Percentiles rank a stretch among this genome's conserved stretches.
These are phyloP conservation scores for Suillus ampliporus DNA, from an alignment of 768 basidiomycete genomes.

Conservation along the genomic window DNA sequence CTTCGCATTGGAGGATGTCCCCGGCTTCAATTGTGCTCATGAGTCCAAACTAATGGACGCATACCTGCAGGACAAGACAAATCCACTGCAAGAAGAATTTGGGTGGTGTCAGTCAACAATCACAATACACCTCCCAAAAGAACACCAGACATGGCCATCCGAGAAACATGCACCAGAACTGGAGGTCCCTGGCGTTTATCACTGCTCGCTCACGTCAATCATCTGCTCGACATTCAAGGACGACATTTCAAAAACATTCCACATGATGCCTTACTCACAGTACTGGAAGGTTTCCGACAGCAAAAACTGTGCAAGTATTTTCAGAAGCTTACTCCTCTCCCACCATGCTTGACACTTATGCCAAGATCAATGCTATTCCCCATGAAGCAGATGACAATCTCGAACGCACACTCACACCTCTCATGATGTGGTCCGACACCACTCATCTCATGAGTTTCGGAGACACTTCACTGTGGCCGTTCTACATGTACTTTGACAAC, in stretches of 20 bases:
- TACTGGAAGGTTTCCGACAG: constrained; percentile 25
- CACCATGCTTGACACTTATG: constrained; percentile 2
- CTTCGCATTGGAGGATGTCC: constrained; percentile 16
- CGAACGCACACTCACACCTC: constrained; percentile 20
- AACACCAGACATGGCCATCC: background rate
- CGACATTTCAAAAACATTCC: constrained; percentile 22
- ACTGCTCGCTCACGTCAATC: constrained; percentile 32
- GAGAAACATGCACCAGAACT: constrained; percentile 37
- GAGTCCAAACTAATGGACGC: constrained; percentile 19
- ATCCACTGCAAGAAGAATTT: constrained; percentile 16
- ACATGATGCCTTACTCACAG: constrained; percentile 29
- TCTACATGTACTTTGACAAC: constrained; percentile 23
- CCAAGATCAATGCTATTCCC: constrained; percentile 14
- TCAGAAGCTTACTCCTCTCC: constrained; percentile 11
- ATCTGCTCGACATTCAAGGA: constrained; percentile 29
- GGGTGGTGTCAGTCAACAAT: constrained; percentile 30
- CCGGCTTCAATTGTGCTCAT: constrained; percentile 31
- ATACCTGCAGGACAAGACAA: constrained; percentile 18
- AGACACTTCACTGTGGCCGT: constrained; percentile 19
- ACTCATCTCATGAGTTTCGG: constrained; percentile 29
- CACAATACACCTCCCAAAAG: constrained; percentile 31
- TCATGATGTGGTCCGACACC: constrained; percentile 30
- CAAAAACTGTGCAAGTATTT: constrained; percentile 13
- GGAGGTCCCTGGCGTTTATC: constrained; percentile 32
- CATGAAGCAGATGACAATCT: constrained; percentile 16